These are phyloP conservation scores for Raphidocelis subcapitata DNA, from an alignment of 139 green algal genomes.

Conservation along the genomic window DNA sequence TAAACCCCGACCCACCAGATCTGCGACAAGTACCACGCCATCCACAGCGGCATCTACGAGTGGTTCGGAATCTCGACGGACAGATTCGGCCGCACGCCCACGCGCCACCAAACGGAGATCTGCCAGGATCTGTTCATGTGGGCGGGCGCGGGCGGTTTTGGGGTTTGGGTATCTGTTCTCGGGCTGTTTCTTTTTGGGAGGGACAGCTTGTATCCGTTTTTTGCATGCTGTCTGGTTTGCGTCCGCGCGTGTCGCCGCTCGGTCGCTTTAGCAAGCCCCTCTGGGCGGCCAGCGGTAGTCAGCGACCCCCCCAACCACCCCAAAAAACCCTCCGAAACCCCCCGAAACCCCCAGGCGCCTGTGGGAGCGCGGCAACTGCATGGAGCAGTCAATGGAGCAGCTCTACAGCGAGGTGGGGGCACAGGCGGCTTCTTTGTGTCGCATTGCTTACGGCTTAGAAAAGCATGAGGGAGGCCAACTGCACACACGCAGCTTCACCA, in stretches of 20 bases:
- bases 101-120: constrained; percentile 46
- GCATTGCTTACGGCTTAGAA: no score
- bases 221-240: no score
- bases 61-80: constrained; percentile 98
- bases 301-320: no score
- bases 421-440: no score
- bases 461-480: no score
- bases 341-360: constrained; percentile 8
- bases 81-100: constrained; percentile 93
- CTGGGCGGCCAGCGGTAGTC: no score
- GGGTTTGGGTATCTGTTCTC: not conserved
- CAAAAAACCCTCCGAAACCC: not conserved
- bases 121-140: constrained; percentile 24
- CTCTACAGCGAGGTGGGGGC: constrained; percentile 70
- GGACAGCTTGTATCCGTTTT: no score
- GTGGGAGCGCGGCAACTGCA: constrained; percentile 17
- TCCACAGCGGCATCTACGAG: constrained; percentile 92
- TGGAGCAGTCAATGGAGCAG: constrained; percentile 77
- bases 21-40: constrained; percentile 98
- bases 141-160: not conserved
- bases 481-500: no score
- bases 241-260: no score
- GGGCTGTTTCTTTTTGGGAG: not conserved
- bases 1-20: constrained; percentile 56
- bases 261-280: no score